phyloP scores from a whole-genome alignment of 345 rosid species.

The Eucalyptus marginata region DNA sequence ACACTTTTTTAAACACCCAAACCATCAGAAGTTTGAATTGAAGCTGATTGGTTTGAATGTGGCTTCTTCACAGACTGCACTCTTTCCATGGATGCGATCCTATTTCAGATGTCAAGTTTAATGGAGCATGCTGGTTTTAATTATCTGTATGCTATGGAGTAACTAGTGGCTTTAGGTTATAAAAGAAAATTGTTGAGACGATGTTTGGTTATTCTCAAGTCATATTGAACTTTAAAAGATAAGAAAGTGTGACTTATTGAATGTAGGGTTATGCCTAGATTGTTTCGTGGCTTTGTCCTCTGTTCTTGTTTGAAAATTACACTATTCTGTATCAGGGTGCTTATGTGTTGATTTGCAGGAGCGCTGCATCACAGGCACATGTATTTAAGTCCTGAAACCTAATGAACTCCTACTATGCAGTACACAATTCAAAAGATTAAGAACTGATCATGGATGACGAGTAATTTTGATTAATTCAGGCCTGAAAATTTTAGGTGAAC shows the following conservation, averaged over 20 bases:
- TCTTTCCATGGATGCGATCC: background rate
- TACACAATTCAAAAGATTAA: background rate
- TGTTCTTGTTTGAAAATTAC: background rate
- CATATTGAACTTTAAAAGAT: background rate
- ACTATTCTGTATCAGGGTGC: background rate
- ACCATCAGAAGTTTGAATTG: background rate
- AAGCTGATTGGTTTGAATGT: background rate
- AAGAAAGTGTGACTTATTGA: background rate
- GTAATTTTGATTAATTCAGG: background rate
- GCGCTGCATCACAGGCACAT: background rate
- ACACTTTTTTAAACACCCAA: background rate
- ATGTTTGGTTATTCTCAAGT: background rate
- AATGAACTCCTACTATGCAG: background rate
- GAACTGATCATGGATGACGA: background rate
- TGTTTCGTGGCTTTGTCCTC: background rate
- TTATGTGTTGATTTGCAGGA: background rate
- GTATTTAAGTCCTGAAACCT: background rate
- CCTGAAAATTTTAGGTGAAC: background rate
- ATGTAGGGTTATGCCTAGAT: background rate
- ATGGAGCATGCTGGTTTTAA: background rate
- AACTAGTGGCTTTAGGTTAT: background rate
- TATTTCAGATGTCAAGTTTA: background rate
- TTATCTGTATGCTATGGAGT: background rate
- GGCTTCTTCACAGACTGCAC: background rate
- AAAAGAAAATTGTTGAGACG: background rate